Conservation (phyloP, 2,329 filamentous ascomycete genomes). For the Xylariales sp. region DNA sequence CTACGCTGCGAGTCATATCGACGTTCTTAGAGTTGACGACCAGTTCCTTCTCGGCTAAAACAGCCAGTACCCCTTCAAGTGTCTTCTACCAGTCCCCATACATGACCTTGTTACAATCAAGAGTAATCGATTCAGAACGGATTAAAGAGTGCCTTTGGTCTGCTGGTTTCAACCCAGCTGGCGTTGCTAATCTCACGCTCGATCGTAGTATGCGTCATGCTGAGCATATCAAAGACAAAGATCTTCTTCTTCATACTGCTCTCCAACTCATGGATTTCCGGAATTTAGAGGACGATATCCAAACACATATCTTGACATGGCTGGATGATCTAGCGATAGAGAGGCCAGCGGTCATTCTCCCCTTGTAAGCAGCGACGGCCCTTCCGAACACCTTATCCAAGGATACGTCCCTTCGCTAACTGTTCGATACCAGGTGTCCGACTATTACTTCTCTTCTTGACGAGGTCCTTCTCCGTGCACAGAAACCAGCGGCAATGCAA, state of each 20-base stretch:
- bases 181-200: conserved; percentile 55
- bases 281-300: conserved; percentile 70
- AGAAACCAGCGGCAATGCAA: conserved; percentile 69
- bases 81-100: conserved; percentile 65
- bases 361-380: conserved; percentile 62
- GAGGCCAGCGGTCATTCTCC: conserved; percentile 67
- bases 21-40: conserved; percentile 69
- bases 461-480: conserved; percentile 71
- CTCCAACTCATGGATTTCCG: conserved; percentile 75
- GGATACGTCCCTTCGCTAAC: conserved; percentile 30
- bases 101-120: conserved; percentile 68
- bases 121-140: conserved; percentile 68
- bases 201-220: conserved; percentile 58
- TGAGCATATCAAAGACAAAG: conserved; percentile 65
- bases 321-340: conserved; percentile 66
- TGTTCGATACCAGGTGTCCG: conserved; percentile 58
- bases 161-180: conserved; percentile 62
- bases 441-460: conserved; percentile 70
- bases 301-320: conserved; percentile 69
- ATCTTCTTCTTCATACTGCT: conserved; percentile 71
- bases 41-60: conserved; percentile 48
- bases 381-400: background rate
- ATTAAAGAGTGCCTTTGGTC: conserved; percentile 72
- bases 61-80: conserved; percentile 46
- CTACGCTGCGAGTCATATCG: conserved; percentile 69